Evolutionary conservation across 495 filamentous ascomycete genomes (phyloP), one percentile per base, ranked within the genome.

Genomic region (Venustampulla echinocandica): DNA sequence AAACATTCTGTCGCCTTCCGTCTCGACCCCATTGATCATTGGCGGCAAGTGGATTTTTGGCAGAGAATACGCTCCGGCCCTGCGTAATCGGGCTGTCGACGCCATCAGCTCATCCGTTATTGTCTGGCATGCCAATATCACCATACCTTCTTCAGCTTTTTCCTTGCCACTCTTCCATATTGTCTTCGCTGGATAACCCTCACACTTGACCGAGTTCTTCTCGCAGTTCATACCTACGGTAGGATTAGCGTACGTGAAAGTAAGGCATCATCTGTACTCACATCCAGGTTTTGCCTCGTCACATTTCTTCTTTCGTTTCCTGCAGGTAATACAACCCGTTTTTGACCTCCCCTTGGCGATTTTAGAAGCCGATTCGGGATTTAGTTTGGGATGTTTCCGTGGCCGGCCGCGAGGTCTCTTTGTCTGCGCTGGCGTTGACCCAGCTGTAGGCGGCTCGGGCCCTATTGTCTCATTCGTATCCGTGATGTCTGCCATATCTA

Each of bases 251-350:
- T 18, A n/a, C 30, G 9, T n/a, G 19, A 25, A 10, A 10, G 11
- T 18, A 7, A 10, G 7, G n/a, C 2, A 6, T 4, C 1, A 14
- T 0, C 59, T 23, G 56, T 56, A 67, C 79, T 75, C 73, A 78
- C 86, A 94, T 56, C 76, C 69, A 44, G 89, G 89, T 57, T 90
- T 93, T n/a, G 81, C 80, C 69, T 96, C 89, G 60, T 95, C 89
- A 66, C 89, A 96, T 69, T 96, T 96, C 82, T 95, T 96, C 70
- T 95, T 95, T 23, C 89, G 73, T 57, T 84, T 82, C 46, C 89
- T 76, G 69, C 89, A 96, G 39, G 89, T 95, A 46, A 92, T 82
- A 65, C 89, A 95, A 0, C 89, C 89, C 2, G 89, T 95, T 69
- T 95, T 95, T 48, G 87, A 93, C 15, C 89, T 74, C n/a, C 84